Evolutionary conservation across 495 filamentous ascomycete genomes (phyloP), one percentile per base, ranked within the genome.

Genomic region (Tuber aestivum): DNA sequence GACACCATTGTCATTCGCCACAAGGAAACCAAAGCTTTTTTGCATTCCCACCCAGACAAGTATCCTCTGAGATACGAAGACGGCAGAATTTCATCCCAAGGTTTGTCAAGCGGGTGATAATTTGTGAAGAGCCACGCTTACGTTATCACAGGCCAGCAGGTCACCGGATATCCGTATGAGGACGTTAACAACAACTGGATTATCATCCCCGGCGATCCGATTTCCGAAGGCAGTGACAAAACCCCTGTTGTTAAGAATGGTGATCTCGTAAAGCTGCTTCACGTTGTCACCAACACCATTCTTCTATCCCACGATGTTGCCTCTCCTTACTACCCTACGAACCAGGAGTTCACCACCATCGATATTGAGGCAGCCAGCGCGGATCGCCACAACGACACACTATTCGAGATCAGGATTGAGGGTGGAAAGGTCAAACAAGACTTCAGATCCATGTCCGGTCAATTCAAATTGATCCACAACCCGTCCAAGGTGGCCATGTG

Each of bases 141-240:
- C 23, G 41, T 44, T 61, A 78, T 68, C 27, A 41, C 77, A 83
- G 81, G 82, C 69, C 95, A 99, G 85, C 95, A 99, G 84, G 95
- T 99, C 20, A 99, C 95, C 42, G 95, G 95, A 70, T 99, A 99
- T 83, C 95, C 95, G 4, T 94, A 92, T 87, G 97, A 97, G 75
- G 95, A 99, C 83, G 97, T 95, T 77, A 99, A 99, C 89, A 99
- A 99, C 86, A 89, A 97, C 82, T 99, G 95, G 95, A 91, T 98
- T 81, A 91, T 99, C 76, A 83, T 98, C 16, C 95, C 95, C 0
- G 85, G 87, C 7, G 84, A 86, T 38, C 83, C 87, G 21, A 79
- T 89, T 72, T 77, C 84, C 1, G 88, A 90, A 41, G 88, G 87
- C 70, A 83, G 88, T 42, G 84, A 84, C 41, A 70, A 86, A 27